Percentiles rank a stretch among this genome's conserved stretches.
Evolutionary conservation across 1,139 yeast species (phyloP).

Genomic region (Pichia sp.): DNA sequence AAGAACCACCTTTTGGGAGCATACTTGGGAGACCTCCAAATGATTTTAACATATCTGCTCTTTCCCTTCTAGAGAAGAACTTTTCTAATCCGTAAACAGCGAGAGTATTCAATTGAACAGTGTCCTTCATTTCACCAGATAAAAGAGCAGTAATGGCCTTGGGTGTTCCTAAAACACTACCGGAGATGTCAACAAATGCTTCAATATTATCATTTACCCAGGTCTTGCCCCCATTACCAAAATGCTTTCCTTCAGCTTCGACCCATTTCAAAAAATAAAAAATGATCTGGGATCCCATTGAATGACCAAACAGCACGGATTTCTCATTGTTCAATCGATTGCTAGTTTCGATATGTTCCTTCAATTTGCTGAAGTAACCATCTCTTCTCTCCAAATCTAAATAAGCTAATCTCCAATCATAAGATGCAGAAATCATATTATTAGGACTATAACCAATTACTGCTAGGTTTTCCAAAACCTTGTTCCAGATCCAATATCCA

Average conservation of each 20-base stretch:
- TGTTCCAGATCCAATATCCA: slow-evolving; percentile 99
- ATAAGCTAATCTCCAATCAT: slow-evolving; percentile 93
- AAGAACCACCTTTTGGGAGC: slow-evolving; percentile 92
- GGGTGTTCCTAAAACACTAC: slow-evolving; percentile 87
- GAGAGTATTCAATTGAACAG: slow-evolving; percentile 84
- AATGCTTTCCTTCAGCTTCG: slow-evolving; percentile 70
- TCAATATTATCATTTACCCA: slow-evolving; percentile 87
- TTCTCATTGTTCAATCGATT: slow-evolving; percentile 53
- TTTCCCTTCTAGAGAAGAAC: slow-evolving; percentile 82
- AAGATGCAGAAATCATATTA: slow-evolving; percentile 83
- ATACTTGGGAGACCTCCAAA: slow-evolving; percentile 94
- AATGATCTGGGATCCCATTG: slow-evolving; percentile 92
- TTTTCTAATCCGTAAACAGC: slow-evolving; percentile 94
- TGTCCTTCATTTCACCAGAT: slow-evolving; percentile 97
- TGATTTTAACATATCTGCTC: slow-evolving; percentile 74
- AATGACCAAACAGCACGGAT: slow-evolving; percentile 77
- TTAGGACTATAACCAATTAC: slow-evolving; percentile 92
- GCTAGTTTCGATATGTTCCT: slow-evolving; percentile 58
- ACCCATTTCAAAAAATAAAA: slow-evolving; percentile 93
- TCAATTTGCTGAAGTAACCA: slow-evolving; percentile 70
- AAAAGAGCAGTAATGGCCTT: slow-evolving; percentile 84
- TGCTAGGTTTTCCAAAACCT: slow-evolving; percentile 83
- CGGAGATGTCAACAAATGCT: slow-evolving; percentile 79
- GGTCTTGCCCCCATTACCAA: slow-evolving; percentile 78
- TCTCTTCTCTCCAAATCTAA: slow-evolving; percentile 83